Evolutionary conservation across 352 stramenopile species (phyloP), one percentile per base, ranked within the genome.

Genomic region (Phytophthora hibernalis): DNA sequence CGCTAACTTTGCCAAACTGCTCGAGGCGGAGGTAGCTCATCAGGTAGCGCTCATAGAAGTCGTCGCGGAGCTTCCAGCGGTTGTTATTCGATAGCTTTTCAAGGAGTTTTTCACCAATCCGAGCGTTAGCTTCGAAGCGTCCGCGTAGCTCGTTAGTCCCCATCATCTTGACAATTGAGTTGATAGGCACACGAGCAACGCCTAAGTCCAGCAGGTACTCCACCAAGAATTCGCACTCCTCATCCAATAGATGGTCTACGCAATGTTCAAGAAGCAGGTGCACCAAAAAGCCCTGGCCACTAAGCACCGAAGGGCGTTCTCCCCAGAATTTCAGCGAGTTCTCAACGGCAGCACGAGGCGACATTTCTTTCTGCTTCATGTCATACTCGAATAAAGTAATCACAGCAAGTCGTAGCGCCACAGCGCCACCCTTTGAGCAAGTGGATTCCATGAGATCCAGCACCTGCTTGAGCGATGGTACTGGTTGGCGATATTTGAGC

Each of bases 231-330:
- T 63, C 61, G 51, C 68, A 74, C 21, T 77, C 71, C 35, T 72
- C 61, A 50, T 70, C 58, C 72, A 62, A 80, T 12, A 74, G 31
- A 16, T 54, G 59, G 9, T 67, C 43, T 16, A 83, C 20, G 40
- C 73, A 83, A 24, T 82, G 48, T 20, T 78, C 74, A 7, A 87
- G 49, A 9, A 87, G 40, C 54, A 87, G 35, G 24, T 82, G 71
- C 31, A 85, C 56, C n/a, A 87, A 57, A 60, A 87, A 87, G 3
- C 63, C 74, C 26, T 80, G 75, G 18, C 60, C 71, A 42, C 38
- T 57, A 16, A 87, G 57, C 21, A 87, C 76, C 21, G 59, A 68
- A 28, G 74, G 54, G 24, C 61, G 68, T 7, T 67, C 45, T 44
- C 61, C 52, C 79, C 76, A 87, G 22, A 85, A 76, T 6, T 60